These are phyloP conservation scores for Entelexis paramagnoliae DNA, from an alignment of 1,139 yeast genomes.

Conservation along the genomic window DNA sequence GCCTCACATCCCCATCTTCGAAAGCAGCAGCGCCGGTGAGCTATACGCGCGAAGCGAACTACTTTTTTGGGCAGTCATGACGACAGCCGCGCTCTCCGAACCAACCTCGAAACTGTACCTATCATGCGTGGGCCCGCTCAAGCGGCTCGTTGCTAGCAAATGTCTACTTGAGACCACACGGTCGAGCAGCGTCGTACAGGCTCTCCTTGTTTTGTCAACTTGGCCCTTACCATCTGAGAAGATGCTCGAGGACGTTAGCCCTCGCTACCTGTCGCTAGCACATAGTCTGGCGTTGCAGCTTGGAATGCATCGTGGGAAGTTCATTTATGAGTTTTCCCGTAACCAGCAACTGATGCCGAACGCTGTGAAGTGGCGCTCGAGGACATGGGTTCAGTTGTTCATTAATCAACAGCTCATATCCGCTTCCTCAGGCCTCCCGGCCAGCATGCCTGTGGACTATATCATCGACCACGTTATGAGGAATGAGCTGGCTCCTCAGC, in stretches of 20 bases:
- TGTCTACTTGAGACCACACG: slow-evolving; percentile 93
- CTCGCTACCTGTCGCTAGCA: slow-evolving; percentile 78
- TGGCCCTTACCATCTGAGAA: slow-evolving; percentile 96
- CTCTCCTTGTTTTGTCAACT: slow-evolving; percentile 63
- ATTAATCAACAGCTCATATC: slow-evolving; percentile 89
- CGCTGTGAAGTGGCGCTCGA: slow-evolving; percentile 89
- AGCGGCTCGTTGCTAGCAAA: slow-evolving; percentile 81
- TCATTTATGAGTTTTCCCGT: slow-evolving; percentile 80
- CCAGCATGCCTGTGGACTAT: slow-evolving; percentile 76
- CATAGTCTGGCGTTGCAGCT: slow-evolving; percentile 74
- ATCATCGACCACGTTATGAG: slow-evolving; percentile 63
- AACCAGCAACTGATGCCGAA: slow-evolving; percentile 82
- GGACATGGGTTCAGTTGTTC: slow-evolving; percentile 84
- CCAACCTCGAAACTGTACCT: slow-evolving; percentile 78
- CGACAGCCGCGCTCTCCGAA: slow-evolving; percentile 76
- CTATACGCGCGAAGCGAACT: slow-evolving; percentile 74
- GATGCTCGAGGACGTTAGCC: slow-evolving; percentile 84
- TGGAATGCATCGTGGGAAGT: slow-evolving; percentile 90
- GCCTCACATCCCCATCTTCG: slow-evolving; percentile 71
- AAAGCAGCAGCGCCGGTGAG: slow-evolving; percentile 62
- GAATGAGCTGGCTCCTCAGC: slow-evolving; percentile 38
- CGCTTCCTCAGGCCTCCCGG: slow-evolving; percentile 76
- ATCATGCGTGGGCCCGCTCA: slow-evolving; percentile 64
- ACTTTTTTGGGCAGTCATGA: slow-evolving; percentile 81
- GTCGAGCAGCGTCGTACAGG: slow-evolving; percentile 88